Conservation (phyloP, 108 stramenopile species). For the Mayamaea pseudoterrestris region DNA sequence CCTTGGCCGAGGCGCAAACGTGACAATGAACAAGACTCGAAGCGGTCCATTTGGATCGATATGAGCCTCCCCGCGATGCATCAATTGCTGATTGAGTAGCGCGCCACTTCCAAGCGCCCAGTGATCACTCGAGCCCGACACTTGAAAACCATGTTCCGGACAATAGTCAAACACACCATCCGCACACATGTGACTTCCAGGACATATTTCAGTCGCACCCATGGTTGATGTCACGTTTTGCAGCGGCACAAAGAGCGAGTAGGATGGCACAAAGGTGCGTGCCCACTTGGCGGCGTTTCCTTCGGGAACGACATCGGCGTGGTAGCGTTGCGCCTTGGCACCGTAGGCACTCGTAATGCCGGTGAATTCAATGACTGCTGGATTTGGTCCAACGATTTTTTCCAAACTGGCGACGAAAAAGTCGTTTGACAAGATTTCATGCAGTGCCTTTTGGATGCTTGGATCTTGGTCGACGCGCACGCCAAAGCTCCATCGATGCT, state of each 20-base stretch:
- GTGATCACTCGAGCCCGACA: slow-evolving; percentile 14
- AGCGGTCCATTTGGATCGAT: slow-evolving; percentile 25
- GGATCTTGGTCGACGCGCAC: slow-evolving; percentile 31
- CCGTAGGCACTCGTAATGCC: slow-evolving; percentile 44
- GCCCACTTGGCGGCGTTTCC: slow-evolving; percentile 25
- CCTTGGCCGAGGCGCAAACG: slow-evolving; percentile 43
- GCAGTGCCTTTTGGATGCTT: slow-evolving; percentile 20
- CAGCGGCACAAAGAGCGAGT: slow-evolving; percentile 42
- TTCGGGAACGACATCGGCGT: slow-evolving; percentile 28
- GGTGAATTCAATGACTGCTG: slow-evolving; percentile 50
- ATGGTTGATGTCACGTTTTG: slow-evolving; percentile 35
- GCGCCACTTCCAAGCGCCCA: slow-evolving; percentile 38
- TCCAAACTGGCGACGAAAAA: slow-evolving; percentile 20
- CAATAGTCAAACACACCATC: slow-evolving; percentile 16
- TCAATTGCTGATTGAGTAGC: slow-evolving; percentile 42
- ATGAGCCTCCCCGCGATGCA: slow-evolving; percentile 38
- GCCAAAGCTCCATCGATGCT: slow-evolving; percentile 37
- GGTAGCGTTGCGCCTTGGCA: slow-evolving; percentile 30
- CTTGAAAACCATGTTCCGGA: slow-evolving; percentile 10
- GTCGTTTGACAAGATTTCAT: slow-evolving; percentile 23
- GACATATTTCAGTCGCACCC: slow-evolving; percentile 60
- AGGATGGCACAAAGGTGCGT: slow-evolving; percentile 24
- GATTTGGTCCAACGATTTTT: slow-evolving; percentile 35
- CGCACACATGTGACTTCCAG: slow-evolving; percentile 49
- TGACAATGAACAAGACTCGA: slow-evolving; percentile 40